Percentiles rank a stretch among this genome's conserved stretches.
These are phyloP conservation scores for Plectosphaerella sp. DNA, from an alignment of 2,329 filamentous ascomycete species.

Conservation along the genomic window DNA sequence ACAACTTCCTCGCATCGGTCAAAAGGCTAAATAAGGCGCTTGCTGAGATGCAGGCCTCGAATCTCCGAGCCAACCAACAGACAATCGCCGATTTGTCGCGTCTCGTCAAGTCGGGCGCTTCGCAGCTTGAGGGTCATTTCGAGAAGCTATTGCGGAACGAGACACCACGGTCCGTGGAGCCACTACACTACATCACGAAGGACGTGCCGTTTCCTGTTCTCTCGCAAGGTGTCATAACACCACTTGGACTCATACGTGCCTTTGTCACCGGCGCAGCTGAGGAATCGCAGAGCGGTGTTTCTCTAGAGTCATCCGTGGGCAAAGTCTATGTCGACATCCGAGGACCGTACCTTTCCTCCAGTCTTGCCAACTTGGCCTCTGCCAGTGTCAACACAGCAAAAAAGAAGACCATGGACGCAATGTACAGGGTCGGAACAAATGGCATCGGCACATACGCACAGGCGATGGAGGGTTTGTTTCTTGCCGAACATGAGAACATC, in stretches of 20 bases:
- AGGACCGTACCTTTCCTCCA: constrained; percentile 78
- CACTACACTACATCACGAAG: constrained; percentile 89
- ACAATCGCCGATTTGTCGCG: constrained; percentile 76
- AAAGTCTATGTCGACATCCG: constrained; percentile 83
- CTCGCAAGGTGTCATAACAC: constrained; percentile 69
- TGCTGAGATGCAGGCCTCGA: constrained; percentile 79
- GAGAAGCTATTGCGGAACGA: constrained; percentile 70
- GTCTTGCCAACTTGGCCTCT: constrained; percentile 79
- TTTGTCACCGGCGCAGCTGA: constrained; percentile 50
- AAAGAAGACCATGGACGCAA: constrained; percentile 73
- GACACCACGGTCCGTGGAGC: constrained; percentile 77
- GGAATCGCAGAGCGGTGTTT: neutral
- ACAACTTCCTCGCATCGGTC: constrained; percentile 82
- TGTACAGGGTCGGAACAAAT: constrained; percentile 85
- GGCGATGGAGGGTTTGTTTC: constrained; percentile 80
- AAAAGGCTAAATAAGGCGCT: constrained; percentile 86
- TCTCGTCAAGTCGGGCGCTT: constrained; percentile 73
- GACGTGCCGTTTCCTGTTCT: constrained; percentile 79
- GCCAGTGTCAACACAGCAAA: constrained; percentile 81
- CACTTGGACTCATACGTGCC: constrained; percentile 72
- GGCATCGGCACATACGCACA: constrained; percentile 87
- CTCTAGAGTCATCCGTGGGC: constrained; percentile 62
- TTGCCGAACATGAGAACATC: constrained; percentile 88
- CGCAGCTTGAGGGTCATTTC: constrained; percentile 81
- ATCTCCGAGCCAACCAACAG: constrained; percentile 86